Conservation (phyloP, 73 alveolate species). For the Tetrahymena elliotti region DNA sequence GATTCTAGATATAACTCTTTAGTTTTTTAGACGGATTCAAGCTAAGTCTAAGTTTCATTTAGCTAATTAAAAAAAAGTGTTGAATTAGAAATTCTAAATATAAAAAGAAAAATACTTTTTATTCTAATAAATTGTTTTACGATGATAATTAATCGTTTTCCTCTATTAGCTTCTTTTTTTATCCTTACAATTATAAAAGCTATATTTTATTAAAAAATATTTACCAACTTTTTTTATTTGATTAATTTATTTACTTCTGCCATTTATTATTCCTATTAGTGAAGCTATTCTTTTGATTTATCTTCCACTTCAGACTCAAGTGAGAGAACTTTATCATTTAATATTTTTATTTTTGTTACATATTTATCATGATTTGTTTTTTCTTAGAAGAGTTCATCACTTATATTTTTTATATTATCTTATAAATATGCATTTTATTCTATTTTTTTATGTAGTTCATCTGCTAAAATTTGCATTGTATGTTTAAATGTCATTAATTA, state of each 20-base stretch:
- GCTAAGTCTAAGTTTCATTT: not conserved
- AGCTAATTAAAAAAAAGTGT: not conserved
- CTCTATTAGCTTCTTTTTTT: not conserved
- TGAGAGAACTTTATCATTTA: not conserved
- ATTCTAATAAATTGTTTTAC: not conserved
- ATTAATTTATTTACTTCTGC: not conserved
- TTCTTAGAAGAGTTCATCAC: not conserved
- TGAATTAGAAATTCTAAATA: not conserved
- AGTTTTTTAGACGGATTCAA: not conserved
- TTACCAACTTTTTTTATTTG: not conserved
- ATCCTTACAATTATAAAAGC: not conserved
- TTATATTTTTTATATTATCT: not conserved
- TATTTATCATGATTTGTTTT: not conserved
- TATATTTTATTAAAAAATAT: not conserved
- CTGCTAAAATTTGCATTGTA: not conserved
- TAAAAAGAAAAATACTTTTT: not conserved
- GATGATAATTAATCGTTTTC: not conserved
- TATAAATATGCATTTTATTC: not conserved
- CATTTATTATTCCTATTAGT: not conserved
- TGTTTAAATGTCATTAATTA: not conserved
- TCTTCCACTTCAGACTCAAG: not conserved
- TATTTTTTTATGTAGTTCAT: not conserved
- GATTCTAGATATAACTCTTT: not conserved
- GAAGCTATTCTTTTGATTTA: not conserved
- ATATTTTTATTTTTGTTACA: not conserved